Percentiles rank a stretch among this genome's conserved stretches.
Conservation (phyloP, 1,139 yeast genomes). For the Suhomyces bolitotheri region DNA sequence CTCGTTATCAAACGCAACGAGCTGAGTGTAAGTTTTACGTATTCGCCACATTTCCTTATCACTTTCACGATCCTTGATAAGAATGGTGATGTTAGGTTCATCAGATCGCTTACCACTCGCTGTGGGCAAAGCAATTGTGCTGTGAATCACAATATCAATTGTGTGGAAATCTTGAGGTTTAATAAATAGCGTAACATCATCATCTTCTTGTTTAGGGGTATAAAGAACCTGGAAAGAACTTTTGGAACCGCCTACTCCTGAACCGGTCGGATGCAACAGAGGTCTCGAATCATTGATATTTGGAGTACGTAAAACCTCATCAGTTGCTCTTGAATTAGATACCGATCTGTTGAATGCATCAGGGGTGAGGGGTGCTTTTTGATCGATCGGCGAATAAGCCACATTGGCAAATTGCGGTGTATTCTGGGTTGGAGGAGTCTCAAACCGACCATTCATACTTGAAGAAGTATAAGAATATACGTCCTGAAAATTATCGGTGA, state of each 20-base stretch:
- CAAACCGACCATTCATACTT: conserved; percentile 8
- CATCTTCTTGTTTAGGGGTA: conserved; percentile 30
- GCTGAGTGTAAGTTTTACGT: conserved; percentile 57
- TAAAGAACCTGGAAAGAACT: conserved; percentile 28
- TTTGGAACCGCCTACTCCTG: conserved; percentile 4
- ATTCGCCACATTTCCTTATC: conserved; percentile 73
- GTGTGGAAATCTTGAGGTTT: conserved; percentile 69
- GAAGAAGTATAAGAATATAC: conserved; percentile 12
- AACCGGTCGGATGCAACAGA: conserved; percentile 13
- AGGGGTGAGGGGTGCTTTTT: conserved; percentile 17
- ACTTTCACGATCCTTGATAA: conserved; percentile 58
- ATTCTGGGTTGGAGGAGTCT: conserved; percentile 19
- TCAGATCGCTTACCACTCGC: conserved; percentile 41
- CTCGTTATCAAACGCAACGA: conserved; percentile 56
- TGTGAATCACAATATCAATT: conserved; percentile 57
- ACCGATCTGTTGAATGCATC: conserved; percentile 12
- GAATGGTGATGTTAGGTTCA: conserved; percentile 61
- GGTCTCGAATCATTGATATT: conserved; percentile 12
- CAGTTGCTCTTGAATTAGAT: conserved; percentile 3
- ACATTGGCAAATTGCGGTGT: conserved; percentile 15
- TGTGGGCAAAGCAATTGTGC: conserved; percentile 50
- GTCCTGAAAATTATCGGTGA: conserved; percentile 8
- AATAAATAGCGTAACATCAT: conserved; percentile 46
- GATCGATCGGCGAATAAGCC: conserved; percentile 9
- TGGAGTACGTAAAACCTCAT: conserved; percentile 17